phyloP scores from a whole-genome alignment of 2,329 filamentous ascomycete species.

The Colletotrichum graminicola region DNA sequence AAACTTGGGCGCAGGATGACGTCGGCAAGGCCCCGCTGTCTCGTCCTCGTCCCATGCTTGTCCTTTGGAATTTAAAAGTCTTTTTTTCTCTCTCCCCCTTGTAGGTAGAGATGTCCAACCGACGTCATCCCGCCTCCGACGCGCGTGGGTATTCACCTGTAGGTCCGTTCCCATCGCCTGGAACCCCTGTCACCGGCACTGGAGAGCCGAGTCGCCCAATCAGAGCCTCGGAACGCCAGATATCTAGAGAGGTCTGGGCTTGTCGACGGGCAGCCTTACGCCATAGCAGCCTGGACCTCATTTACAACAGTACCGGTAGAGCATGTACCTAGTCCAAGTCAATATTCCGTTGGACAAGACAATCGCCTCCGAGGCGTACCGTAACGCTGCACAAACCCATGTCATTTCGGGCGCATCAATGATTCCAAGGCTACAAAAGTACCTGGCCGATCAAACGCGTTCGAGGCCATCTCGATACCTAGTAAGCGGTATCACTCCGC shows the following conservation, averaged over 20 bases:
- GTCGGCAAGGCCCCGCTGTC: constrained; percentile 6
- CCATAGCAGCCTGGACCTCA: constrained; percentile 12
- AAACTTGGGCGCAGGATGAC: constrained; percentile 17
- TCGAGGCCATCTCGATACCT: neutral
- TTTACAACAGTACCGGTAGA: neutral
- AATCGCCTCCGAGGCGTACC: neutral
- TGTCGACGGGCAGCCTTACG: constrained; percentile 13
- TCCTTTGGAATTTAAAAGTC: neutral
- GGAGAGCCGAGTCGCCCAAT: constrained; percentile 38
- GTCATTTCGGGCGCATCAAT: neutral
- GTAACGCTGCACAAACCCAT: neutral
- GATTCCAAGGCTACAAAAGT: neutral
- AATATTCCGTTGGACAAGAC: neutral
- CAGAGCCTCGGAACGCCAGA: neutral
- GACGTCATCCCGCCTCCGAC: constrained; percentile 40
- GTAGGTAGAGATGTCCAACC: no score
- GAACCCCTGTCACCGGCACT: constrained; percentile 29
- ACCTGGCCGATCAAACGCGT: neutral
- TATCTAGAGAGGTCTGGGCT: constrained; percentile 12
- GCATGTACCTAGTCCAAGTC: neutral
- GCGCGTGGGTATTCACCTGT: constrained; percentile 32
- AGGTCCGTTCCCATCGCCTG: constrained; percentile 25
- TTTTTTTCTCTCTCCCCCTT: no score
- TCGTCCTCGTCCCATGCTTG: neutral
- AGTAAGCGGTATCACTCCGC: neutral